phyloP scores from a whole-genome alignment of 169 alveolate species.

The Plasmodium fragile region DNA sequence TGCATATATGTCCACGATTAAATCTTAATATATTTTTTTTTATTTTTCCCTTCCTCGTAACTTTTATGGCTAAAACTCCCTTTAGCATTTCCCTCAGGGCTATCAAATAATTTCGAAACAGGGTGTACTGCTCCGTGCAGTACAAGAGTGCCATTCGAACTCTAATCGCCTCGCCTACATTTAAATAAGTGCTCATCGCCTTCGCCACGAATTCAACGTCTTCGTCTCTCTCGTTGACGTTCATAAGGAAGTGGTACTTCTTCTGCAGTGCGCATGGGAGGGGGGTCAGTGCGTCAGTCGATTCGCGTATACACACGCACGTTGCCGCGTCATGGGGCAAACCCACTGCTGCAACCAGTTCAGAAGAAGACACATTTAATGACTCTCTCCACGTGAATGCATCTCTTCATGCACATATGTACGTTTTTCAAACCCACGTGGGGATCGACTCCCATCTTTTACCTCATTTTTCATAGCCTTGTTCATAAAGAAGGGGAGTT shows the following conservation, averaged over 20 bases:
- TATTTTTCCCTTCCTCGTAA: conserved; percentile 23
- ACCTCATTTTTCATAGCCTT: not conserved
- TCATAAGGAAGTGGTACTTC: conserved; percentile 16
- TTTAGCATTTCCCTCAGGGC: conserved; percentile 14
- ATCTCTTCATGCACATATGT: not conserved
- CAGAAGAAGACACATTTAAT: not conserved
- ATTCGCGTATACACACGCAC: not conserved
- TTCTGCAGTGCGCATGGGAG: not conserved
- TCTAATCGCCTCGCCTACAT: conserved; percentile 13
- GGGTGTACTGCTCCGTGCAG: conserved; percentile 13
- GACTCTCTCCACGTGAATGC: not conserved
- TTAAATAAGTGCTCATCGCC: conserved; percentile 1
- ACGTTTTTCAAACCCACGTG: not conserved
- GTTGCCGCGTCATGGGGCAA: not conserved
- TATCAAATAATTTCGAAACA: conserved; percentile 39
- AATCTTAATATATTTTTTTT: conserved; percentile 21
- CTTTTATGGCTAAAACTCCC: conserved; percentile 34
- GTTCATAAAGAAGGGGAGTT: conserved; percentile 44
- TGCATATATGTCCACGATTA: conserved; percentile 7
- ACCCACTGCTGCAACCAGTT: not conserved
- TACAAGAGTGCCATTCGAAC: conserved; percentile 38
- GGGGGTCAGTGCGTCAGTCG: not conserved
- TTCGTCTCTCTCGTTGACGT: conserved; percentile 19
- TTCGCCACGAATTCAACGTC: conserved; percentile 17
- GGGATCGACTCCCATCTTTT: not conserved